Evolutionary conservation across 2,329 filamentous ascomycete genomes (phyloP).

Genomic region (Xylariaceae sp.): DNA sequence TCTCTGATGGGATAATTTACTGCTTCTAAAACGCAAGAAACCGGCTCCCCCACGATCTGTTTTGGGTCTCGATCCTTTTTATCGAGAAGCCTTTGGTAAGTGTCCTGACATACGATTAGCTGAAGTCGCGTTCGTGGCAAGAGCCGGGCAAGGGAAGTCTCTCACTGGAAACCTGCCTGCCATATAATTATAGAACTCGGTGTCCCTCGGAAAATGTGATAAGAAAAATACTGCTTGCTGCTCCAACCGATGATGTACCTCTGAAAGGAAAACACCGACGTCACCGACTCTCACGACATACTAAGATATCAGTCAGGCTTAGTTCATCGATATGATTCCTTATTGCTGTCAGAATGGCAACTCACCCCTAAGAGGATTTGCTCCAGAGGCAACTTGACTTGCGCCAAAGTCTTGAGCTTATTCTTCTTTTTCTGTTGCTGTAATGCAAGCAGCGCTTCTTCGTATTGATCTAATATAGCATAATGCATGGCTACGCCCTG

Average conservation of each 20-base stretch:
- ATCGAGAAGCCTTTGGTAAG: slow-evolving; percentile 12
- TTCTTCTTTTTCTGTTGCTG: slow-evolving; percentile 30
- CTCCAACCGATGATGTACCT: slow-evolving; percentile 42
- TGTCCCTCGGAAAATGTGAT: slow-evolving; percentile 46
- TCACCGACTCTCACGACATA: slow-evolving; percentile 51
- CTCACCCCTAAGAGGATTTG: slow-evolving; percentile 33
- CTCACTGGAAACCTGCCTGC: slow-evolving; percentile 34
- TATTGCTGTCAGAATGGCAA: too few relatives aligned
- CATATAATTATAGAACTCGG: slow-evolving; percentile 47
- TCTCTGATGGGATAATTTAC: slow-evolving; percentile 15
- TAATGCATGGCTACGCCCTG: slow-evolving; percentile 63
- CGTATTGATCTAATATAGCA: slow-evolving; percentile 55
- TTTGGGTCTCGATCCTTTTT: slow-evolving; percentile 12
- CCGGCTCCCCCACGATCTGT: not conserved
- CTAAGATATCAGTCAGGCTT: too few relatives aligned
- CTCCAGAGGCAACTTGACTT: slow-evolving; percentile 26
- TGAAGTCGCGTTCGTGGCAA: not conserved
- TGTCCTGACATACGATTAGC: slow-evolving; percentile 9
- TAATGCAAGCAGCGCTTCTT: slow-evolving; percentile 29
- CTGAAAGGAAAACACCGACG: slow-evolving; percentile 42
- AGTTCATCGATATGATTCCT: too few relatives aligned
- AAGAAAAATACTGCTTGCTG: slow-evolving; percentile 50
- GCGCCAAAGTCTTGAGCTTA: slow-evolving; percentile 18
- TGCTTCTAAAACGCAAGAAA: slow-evolving; percentile 9
- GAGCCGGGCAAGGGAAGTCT: too few relatives aligned